These are phyloP conservation scores for Polytolypa hystricis DNA, from an alignment of 2,329 filamentous ascomycete species.

Conservation along the genomic window DNA sequence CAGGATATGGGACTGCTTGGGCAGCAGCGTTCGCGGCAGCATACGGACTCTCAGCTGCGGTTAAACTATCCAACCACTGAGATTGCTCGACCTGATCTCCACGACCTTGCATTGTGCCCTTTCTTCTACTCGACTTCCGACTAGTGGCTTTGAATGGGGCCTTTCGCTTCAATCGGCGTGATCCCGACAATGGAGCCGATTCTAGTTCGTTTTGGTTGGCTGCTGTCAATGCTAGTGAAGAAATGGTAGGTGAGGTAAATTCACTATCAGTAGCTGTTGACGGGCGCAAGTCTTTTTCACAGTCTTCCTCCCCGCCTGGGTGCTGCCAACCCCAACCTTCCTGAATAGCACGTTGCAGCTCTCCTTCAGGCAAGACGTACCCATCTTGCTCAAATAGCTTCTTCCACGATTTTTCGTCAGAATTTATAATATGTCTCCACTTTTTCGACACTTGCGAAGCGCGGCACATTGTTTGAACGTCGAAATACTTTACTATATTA, in stretches of 20 bases:
- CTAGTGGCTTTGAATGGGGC: conserved; percentile 34
- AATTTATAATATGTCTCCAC: conserved; percentile 84
- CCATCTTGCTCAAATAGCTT: conserved; percentile 78
- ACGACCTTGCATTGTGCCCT: conserved; percentile 30
- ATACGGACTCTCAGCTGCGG: conserved; percentile 65
- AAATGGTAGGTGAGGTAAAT: conserved; percentile 13
- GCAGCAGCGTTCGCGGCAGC: conserved; percentile 72
- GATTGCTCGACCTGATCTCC: conserved; percentile 31
- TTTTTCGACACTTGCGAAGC: conserved; percentile 88
- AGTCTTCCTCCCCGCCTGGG: conserved; percentile 61
- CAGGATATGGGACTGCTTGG: conserved; percentile 67
- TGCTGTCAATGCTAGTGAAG: conserved; percentile 14
- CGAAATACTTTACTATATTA: conserved; percentile 77
- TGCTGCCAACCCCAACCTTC: conserved; percentile 99
- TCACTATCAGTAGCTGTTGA: conserved; percentile 33
- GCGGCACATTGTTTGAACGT: conserved; percentile 73
- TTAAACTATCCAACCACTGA: conserved; percentile 36
- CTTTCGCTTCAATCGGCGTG: conserved; percentile 36
- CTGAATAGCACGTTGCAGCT: conserved; percentile 71
- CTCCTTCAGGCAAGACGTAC: conserved; percentile 64
- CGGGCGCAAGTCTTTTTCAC: conserved; percentile 67
- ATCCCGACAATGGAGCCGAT: conserved; percentile 12
- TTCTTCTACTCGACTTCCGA: conserved; percentile 48
- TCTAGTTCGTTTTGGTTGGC: conserved; percentile 16
- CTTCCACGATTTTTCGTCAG: conserved; percentile 93